These are phyloP conservation scores for Stachybotrys elegans DNA, from an alignment of 2,329 filamentous ascomycete species.

Conservation along the genomic window DNA sequence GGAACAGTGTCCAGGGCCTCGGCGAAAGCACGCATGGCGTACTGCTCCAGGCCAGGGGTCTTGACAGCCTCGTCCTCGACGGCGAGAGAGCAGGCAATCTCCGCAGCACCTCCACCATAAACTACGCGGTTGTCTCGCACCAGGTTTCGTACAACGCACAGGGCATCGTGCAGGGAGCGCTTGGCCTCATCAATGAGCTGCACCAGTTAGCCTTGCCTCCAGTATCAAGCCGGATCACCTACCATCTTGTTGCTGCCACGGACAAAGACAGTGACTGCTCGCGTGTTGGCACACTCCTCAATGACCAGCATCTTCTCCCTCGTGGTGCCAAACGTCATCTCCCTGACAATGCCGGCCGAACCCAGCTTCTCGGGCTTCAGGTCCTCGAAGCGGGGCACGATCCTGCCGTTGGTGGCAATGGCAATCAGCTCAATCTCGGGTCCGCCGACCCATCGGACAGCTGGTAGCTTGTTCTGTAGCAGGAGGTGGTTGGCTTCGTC, in stretches of 20 bases:
- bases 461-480: conserved; percentile 91
- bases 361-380: conserved; percentile 87
- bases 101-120: conserved; percentile 92
- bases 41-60: conserved; percentile 96
- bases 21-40: conserved; percentile 96
- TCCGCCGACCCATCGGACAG: conserved; percentile 95
- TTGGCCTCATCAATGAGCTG: conserved; percentile 99
- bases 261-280: conserved; percentile 94
- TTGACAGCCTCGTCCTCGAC: conserved; percentile 93
- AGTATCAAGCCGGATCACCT: conserved; percentile 22
- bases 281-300: conserved; percentile 96
- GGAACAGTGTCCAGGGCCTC: conserved; percentile 91
- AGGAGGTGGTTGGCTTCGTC: conserved; percentile 98
- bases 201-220: conserved; percentile 11
- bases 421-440: conserved; percentile 98
- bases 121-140: conserved; percentile 96
- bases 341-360: conserved; percentile 79
- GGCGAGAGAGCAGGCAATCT: conserved; percentile 93
- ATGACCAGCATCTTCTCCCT: conserved; percentile 99
- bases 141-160: conserved; percentile 95
- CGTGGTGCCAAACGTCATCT: conserved; percentile 96
- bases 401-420: conserved; percentile 96
- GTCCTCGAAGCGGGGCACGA: conserved; percentile 96
- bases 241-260: conserved; percentile 99
- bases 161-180: conserved; percentile 91